phyloP scores from a whole-genome alignment of 2,329 filamentous ascomycete species.

The Penicillium sp. region DNA sequence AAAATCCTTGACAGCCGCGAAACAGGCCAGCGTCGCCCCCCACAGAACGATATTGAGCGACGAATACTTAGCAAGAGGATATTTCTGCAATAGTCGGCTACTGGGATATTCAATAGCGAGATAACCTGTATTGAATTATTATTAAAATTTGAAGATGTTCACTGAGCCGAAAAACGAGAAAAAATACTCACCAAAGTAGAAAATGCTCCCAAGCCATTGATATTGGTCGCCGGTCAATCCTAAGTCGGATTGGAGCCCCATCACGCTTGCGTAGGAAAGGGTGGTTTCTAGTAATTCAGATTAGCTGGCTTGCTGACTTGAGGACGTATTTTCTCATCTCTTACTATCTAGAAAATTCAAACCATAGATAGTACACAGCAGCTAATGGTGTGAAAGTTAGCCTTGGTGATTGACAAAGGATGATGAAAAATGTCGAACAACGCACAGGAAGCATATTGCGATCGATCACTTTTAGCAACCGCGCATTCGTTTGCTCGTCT shows the following conservation, averaged over 20 bases:
- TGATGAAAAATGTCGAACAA: too few relatives aligned
- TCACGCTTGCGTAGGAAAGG: conserved; percentile 21
- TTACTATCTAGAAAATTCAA: too few relatives aligned
- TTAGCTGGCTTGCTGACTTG: too few relatives aligned
- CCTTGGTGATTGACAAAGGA: too few relatives aligned
- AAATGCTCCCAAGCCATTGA: conserved; percentile 51
- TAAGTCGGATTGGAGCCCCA: conserved; percentile 27
- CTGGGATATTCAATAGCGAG: neutral
- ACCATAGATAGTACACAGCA: too few relatives aligned
- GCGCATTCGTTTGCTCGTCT: too few relatives aligned
- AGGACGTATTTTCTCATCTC: too few relatives aligned
- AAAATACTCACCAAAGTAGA: conserved; percentile 35
- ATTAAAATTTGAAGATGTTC: neutral
- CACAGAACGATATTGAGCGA: conserved; percentile 36
- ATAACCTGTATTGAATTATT: neutral
- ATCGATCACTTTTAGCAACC: too few relatives aligned
- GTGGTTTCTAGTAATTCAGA: too few relatives aligned
- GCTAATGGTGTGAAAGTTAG: too few relatives aligned
- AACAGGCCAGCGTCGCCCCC: conserved; percentile 23
- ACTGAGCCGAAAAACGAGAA: too few relatives aligned
- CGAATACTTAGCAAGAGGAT: conserved; percentile 55
- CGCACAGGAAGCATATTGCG: too few relatives aligned
- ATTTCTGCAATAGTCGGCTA: conserved; percentile 47
- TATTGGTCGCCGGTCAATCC: conserved; percentile 51
- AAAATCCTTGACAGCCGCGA: conserved; percentile 22